A percentile compares a stretch with the other conserved stretches of the same genome.
phyloP scores from a whole-genome alignment of 441 rosid species.

The Gossypium gossypioides region DNA sequence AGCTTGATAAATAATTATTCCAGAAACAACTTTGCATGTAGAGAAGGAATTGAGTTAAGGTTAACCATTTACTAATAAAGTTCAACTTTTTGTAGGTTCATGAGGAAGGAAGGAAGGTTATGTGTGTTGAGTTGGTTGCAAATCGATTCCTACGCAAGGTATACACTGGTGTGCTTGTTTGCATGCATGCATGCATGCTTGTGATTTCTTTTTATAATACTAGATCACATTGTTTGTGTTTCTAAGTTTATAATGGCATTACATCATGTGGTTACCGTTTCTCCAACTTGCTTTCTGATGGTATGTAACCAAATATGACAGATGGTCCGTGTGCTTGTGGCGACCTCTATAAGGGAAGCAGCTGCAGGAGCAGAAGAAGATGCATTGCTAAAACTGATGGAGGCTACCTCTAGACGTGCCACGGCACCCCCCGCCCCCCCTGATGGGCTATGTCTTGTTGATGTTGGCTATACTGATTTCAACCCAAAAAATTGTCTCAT shows the following conservation, averaged over 20 bases:
- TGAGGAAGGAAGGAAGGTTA: constrained; percentile 49
- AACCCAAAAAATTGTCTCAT: constrained; percentile 43
- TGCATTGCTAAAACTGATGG: constrained; percentile 57
- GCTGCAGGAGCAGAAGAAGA: constrained; percentile 71
- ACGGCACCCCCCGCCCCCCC: constrained; percentile 92
- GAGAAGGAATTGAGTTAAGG: neutral
- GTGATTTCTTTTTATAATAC: neutral
- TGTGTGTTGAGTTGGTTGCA: constrained; percentile 84
- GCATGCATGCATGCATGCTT: neutral
- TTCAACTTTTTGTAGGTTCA: constrained; percentile 28
- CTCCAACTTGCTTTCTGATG: neutral
- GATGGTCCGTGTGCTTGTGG: constrained; percentile 93
- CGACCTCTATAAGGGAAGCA: constrained; percentile 83
- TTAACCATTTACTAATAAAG: neutral
- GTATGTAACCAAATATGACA: constrained; percentile 16
- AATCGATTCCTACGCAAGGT: constrained; percentile 92
- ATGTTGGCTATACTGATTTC: constrained; percentile 73
- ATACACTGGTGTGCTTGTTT: constrained; percentile 7
- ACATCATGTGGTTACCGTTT: neutral
- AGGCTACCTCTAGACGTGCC: constrained; percentile 80
- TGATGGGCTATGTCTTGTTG: constrained; percentile 72
- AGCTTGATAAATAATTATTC: neutral
- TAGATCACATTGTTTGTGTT: neutral
- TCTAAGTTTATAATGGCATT: neutral
- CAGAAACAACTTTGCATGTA: neutral